Conservation (phyloP, 2,329 filamentous ascomycete genomes). For the Aurifilum marmelostoma region DNA sequence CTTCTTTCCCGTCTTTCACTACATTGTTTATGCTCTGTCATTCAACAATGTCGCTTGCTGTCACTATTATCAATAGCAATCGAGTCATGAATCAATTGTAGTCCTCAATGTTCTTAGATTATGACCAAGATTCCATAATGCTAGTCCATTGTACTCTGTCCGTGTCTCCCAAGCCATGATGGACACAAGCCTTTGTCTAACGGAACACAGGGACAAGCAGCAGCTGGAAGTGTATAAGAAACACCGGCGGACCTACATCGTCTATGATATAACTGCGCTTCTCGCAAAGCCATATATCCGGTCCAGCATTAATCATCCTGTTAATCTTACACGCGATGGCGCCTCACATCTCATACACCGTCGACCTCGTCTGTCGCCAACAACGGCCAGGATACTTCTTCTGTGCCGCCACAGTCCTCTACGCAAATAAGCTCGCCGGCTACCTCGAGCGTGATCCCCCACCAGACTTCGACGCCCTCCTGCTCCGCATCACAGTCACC, state of each 20-base stretch:
- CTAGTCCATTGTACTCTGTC: no score
- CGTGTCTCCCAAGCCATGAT: neutral
- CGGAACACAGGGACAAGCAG: neutral
- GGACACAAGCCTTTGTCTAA: neutral
- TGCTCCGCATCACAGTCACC: neutral
- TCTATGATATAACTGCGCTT: neutral
- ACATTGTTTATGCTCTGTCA: no score
- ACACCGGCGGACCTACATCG: neutral
- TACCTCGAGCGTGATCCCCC: neutral
- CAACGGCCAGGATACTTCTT: neutral
- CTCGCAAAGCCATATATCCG: neutral
- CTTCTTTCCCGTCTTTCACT: no score
- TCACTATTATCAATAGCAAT: no score
- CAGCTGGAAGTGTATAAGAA: neutral
- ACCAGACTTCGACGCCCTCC: neutral
- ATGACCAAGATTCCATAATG: no score
- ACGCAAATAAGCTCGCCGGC: neutral
- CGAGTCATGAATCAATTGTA: no score
- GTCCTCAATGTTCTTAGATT: neutral
- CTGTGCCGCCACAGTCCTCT: constrained; percentile 1
- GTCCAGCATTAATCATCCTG: neutral
- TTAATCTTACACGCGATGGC: neutral
- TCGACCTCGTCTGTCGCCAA: constrained; percentile 3
- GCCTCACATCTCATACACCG: neutral
- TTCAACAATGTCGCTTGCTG: no score